phyloP scores from a whole-genome alignment of 371 early-diverging fungal species.

The Mucor racemosus region DNA sequence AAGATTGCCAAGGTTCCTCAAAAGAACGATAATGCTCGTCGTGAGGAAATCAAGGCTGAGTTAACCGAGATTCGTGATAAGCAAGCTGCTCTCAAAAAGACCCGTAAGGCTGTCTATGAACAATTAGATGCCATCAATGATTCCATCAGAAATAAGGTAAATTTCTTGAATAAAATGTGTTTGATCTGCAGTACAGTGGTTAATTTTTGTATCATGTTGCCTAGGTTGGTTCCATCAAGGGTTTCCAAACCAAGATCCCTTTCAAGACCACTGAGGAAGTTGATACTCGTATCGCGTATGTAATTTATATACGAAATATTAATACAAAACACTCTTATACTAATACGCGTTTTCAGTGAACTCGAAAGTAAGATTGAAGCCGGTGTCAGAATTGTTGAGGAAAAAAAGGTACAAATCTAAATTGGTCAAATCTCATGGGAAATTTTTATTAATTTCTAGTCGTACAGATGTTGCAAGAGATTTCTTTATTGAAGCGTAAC shows the following conservation, averaged over 20 bases:
- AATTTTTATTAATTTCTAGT: background rate
- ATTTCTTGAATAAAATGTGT: background rate
- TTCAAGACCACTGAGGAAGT: conserved; percentile 82
- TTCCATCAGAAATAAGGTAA: conserved; percentile 76
- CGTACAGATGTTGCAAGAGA: conserved; percentile 72
- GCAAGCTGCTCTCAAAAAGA: conserved; percentile 60
- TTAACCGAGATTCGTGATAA: conserved; percentile 69
- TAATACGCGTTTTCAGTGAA: conserved; percentile 56
- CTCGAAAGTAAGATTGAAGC: conserved; percentile 80
- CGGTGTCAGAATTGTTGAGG: conserved; percentile 85
- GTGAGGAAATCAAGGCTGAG: conserved; percentile 63
- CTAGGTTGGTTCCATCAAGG: conserved; percentile 37
- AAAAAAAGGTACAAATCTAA: conserved; percentile 63
- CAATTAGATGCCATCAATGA: conserved; percentile 70
- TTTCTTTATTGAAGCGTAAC: conserved; percentile 78
- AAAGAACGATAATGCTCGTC: conserved; percentile 49
- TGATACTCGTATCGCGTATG: conserved; percentile 76
- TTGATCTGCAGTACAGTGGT: background rate
- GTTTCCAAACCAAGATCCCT: conserved; percentile 76
- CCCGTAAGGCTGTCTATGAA: conserved; percentile 63
- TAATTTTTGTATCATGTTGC: background rate
- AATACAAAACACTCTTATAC: background rate
- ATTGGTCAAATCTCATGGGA: background rate
- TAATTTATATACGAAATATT: background rate
- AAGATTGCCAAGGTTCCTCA: conserved; percentile 55